These are phyloP conservation scores for Chlorella sp. DNA, from an alignment of 139 green algal species.

Conservation along the genomic window DNA sequence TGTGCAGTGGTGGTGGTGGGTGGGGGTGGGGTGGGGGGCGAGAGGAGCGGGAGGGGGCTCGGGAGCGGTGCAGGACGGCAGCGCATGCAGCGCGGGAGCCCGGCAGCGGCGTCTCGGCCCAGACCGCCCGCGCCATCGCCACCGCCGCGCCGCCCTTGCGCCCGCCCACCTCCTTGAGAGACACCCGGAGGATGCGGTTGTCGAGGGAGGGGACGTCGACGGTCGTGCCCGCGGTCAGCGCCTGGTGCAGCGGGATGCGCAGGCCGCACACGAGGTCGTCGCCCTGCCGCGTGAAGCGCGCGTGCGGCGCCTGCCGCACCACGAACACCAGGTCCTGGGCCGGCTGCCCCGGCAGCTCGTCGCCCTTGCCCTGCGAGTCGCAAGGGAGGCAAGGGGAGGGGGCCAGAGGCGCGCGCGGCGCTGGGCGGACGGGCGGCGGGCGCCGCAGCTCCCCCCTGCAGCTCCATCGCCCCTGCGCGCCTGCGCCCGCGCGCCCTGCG, in stretches of 20 bases:
- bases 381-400: too few species aligned
- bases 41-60: not conserved
- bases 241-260: conserved; percentile 36
- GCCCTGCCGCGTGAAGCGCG: conserved; percentile 75
- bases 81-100: not conserved
- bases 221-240: conserved; percentile 27
- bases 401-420: too few species aligned
- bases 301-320: conserved; percentile 72
- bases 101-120: not conserved
- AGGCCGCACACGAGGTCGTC: conserved; percentile 73
- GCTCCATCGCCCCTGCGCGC: too few species aligned
- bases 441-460: too few species aligned
- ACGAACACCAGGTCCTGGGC: conserved; percentile 90
- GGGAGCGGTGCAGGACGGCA: not conserved
- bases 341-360: conserved; percentile 71
- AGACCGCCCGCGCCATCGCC: not conserved
- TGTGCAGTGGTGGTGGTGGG: too few species aligned
- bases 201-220: conserved; percentile 64
- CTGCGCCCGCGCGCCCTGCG: too few species aligned
- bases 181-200: conserved; percentile 52
- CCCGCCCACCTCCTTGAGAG: conserved; percentile 45
- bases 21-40: too few species aligned
- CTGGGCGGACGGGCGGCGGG: too few species aligned
- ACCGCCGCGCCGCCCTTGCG: not conserved
- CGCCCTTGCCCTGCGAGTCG: conserved; percentile 85